Evolutionary conservation across 805 yeast genomes (phyloP), one percentile per base, ranked within the genome.

Genomic region (Sugiyamaella boreocaroliniensis): DNA sequence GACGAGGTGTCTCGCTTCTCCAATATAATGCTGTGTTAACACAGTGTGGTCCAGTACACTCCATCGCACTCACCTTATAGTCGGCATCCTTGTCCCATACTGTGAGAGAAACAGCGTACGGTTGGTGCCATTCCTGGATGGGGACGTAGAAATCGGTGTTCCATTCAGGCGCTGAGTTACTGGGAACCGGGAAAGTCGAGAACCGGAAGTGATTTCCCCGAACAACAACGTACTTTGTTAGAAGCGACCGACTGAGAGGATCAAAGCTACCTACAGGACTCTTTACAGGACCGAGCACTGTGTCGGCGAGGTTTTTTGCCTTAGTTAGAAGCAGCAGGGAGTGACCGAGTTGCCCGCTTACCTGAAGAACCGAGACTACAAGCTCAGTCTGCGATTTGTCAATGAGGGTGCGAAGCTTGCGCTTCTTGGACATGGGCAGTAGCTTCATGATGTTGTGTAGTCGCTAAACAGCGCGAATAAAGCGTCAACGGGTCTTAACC

Each of bases 161-260:
- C 90, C 93, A 89, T 10, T 75, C 76, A 15, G 96, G 96, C 52
- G 80, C 73, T 59, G 86, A 71, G 64, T 80, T 85, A 69, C 84
- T 83, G 54, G 81, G 72, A 51, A 77, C 77, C 77, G 81, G 10
- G 86, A 81, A 68, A 74, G 85, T 66, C 11, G 68, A 58, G 41
- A 53, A 61, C 19, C 66, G 58, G 48, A 55, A 66, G 20, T 60
- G 66, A 44, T 63, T 63, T 12, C 61, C 57, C 14, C 59, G 34
- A 10, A 64, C 48, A 3, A 58, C 66, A 11, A 59, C 65, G 41
- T 59, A 65, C 58, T 53, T 12, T 41, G 22, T 18, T 19, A 41
- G 19, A 22, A 19, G 22, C 4, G 10, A 41, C 16, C 19, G 16
- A 5, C 43, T 10, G 15, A 41, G 19, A 41, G 43, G 4, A 16